Evolutionary conservation across 2,329 filamentous ascomycete genomes (phyloP).

Genomic region (Arthrinium puccinioides): DNA sequence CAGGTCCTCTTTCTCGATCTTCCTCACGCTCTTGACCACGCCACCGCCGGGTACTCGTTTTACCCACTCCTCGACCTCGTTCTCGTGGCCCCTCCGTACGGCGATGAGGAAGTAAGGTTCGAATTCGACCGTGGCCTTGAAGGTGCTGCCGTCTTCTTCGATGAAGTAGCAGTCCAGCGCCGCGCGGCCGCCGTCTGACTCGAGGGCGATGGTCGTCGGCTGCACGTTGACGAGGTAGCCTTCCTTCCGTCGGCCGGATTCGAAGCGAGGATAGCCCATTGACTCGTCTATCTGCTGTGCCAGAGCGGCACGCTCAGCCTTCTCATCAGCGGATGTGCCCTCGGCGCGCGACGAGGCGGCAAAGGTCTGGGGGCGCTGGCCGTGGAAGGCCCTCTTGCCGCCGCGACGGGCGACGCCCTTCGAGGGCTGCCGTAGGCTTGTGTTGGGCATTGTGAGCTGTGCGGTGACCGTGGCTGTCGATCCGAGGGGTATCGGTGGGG

Average conservation of each 20-base stretch:
- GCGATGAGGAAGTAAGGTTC: slow-evolving; percentile 95
- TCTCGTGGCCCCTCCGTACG: slow-evolving; percentile 78
- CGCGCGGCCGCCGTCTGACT: slow-evolving; percentile 82
- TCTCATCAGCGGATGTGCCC: slow-evolving; percentile 86
- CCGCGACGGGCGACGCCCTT: slow-evolving; percentile 63
- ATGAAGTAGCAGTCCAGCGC: slow-evolving; percentile 98
- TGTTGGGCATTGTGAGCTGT: slow-evolving; percentile 51
- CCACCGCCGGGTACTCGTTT: slow-evolving; percentile 72
- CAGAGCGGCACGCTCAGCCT: slow-evolving; percentile 75
- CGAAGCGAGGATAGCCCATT: slow-evolving; percentile 90
- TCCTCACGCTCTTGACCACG: slow-evolving; percentile 68
- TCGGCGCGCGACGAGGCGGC: slow-evolving; percentile 71
- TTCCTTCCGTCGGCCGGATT: slow-evolving; percentile 69
- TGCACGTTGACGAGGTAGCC: slow-evolving; percentile 97
- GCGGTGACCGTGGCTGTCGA: too few relatives aligned
- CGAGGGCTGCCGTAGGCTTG: slow-evolving; percentile 51
- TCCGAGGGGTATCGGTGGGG: too few relatives aligned
- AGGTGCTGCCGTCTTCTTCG: slow-evolving; percentile 77
- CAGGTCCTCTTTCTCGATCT: slow-evolving; percentile 86
- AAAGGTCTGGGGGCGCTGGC: slow-evolving; percentile 61
- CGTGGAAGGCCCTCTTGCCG: slow-evolving; percentile 64
- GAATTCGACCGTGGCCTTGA: slow-evolving; percentile 95
- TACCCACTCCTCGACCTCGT: slow-evolving; percentile 94
- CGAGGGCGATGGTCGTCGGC: slow-evolving; percentile 62
- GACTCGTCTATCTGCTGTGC: slow-evolving; percentile 87